Base-by-base conservation (phyloP, 768 basidiomycete species). In the Boletus vermiculosoides region DNA sequence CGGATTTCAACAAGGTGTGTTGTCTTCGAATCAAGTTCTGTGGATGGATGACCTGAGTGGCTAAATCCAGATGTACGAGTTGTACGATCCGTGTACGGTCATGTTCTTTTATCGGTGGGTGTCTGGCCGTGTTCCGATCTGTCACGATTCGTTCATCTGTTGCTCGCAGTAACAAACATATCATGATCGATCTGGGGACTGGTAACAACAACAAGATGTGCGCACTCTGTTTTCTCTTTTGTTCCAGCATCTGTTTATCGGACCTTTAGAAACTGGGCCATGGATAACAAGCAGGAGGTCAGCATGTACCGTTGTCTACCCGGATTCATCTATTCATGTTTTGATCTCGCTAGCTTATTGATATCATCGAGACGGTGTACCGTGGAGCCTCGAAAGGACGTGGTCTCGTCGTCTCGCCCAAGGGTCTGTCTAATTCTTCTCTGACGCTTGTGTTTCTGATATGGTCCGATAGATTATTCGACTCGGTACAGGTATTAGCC, bases 131-230 rank as follows among this genome's bases (percentile, higher is more conserved):
- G 1, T 23, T 18, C 33, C 18, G 30, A 11, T 48, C 39, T 6
- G 5, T 11, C 18, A 23, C n/a, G 8, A 20, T 49, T 50, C 11
- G 20, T 41, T 53, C 46, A 66, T 22, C 50, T 13, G 34, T 13
- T 15, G 22, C 12, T 15, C 33, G 0, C 65, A 96, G 95, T 42
- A 96, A 96, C 74, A 97, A 98, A 71, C 97, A 98, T 71, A 98
- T 98, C 76, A 98, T 98, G 96, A 98, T 99, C 68, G 97, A 98
- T 83, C 76, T 98, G 62, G 95, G 94, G n/a, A 98, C 95, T 49
- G 95, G 95, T 79, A 97, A 98, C 75, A 98, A 98, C 76, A 98
- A 98, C 76, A 98, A 98, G 78, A 97, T 97, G 94, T 95, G 56
- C 62, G 92, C 79, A 4, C 18, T 12, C 20, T 5, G 3, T 42